A percentile compares a stretch with the other conserved stretches of the same genome.
These are phyloP conservation scores for Microdochium bolleyi DNA, from an alignment of 2,329 filamentous ascomycete genomes.

Conservation along the genomic window DNA sequence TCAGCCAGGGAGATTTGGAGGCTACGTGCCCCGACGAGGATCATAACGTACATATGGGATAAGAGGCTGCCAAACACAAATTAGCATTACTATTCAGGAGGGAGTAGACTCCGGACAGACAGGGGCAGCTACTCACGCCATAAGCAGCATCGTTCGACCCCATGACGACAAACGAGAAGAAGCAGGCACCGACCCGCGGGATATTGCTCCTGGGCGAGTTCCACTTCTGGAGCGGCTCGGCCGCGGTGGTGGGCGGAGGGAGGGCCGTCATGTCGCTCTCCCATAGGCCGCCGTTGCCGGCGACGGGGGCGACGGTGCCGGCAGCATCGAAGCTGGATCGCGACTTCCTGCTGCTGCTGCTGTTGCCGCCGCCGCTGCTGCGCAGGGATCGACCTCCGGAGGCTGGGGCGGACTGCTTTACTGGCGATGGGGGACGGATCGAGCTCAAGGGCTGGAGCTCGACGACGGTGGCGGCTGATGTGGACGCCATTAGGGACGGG, in stretches of 20 bases:
- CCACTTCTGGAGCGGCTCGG: constrained; percentile 32
- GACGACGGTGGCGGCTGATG: background rate
- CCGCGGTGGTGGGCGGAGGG: constrained; percentile 8
- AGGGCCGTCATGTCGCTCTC: background rate
- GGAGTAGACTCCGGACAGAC: no score
- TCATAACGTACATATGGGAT: constrained; percentile 38
- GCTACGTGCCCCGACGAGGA: background rate
- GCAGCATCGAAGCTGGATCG: background rate
- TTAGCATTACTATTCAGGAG: background rate
- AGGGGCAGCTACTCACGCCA: constrained; percentile 33
- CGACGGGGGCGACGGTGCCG: background rate
- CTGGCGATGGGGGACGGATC: background rate
- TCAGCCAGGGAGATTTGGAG: background rate
- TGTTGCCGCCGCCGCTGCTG: background rate
- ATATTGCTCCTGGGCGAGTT: constrained; percentile 40
- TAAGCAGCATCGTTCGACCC: constrained; percentile 52
- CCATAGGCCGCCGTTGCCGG: background rate
- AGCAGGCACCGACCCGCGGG: constrained; percentile 40
- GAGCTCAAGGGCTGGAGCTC: background rate
- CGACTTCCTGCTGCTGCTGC: background rate
- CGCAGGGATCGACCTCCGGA: background rate
- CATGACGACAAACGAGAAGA: constrained; percentile 49
- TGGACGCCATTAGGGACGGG: background rate
- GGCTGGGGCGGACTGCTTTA: background rate
- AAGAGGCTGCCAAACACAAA: constrained; percentile 25